These are phyloP conservation scores for Lagenidium sp. DNA, from an alignment of 352 stramenopile species.

Conservation along the genomic window DNA sequence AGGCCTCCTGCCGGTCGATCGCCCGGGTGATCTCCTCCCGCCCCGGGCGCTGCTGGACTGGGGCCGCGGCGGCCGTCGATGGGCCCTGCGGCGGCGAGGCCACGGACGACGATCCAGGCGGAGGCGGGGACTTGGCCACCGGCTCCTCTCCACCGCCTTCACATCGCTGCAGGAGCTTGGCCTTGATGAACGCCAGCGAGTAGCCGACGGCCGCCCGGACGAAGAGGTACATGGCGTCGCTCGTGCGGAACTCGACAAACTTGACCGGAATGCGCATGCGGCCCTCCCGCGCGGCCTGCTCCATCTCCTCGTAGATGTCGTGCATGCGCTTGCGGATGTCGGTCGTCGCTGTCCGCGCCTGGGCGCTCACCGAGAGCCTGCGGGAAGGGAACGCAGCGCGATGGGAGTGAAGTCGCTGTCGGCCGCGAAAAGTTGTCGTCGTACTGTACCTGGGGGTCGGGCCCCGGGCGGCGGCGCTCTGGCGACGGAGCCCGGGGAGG, in stretches of 20 bases:
- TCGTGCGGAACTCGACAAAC: conserved; percentile 62
- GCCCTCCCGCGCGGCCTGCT: conserved; percentile 31
- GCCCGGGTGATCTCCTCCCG: conserved; percentile 1
- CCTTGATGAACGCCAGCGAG: conserved; percentile 45
- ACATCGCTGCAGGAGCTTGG: conserved; percentile 21
- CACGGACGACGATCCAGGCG: neutral
- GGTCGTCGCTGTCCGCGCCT: conserved; percentile 6
- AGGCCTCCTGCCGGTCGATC: conserved; percentile 8
- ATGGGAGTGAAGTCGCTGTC: too few relatives aligned
- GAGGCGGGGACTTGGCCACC: too few relatives aligned
- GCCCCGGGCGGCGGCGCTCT: too few relatives aligned
- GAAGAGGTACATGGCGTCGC: conserved; percentile 67
- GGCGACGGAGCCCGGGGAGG: too few relatives aligned
- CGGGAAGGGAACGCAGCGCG: neutral
- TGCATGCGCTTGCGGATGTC: conserved; percentile 27
- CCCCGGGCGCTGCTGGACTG: neutral
- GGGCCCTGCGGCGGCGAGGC: neutral
- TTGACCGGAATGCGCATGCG: conserved; percentile 50
- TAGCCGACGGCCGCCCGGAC: conserved; percentile 59
- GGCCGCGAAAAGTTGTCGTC: too few relatives aligned
- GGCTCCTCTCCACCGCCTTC: too few relatives aligned
- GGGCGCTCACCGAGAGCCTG: conserved; percentile 3
- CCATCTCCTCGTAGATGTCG: conserved; percentile 67
- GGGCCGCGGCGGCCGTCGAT: neutral
- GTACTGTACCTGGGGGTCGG: too few relatives aligned